Percentiles rank a stretch among this genome's conserved stretches.
Conservation (phyloP, 495 filamentous ascomycete genomes). For the Aspergillus nanangensis region DNA sequence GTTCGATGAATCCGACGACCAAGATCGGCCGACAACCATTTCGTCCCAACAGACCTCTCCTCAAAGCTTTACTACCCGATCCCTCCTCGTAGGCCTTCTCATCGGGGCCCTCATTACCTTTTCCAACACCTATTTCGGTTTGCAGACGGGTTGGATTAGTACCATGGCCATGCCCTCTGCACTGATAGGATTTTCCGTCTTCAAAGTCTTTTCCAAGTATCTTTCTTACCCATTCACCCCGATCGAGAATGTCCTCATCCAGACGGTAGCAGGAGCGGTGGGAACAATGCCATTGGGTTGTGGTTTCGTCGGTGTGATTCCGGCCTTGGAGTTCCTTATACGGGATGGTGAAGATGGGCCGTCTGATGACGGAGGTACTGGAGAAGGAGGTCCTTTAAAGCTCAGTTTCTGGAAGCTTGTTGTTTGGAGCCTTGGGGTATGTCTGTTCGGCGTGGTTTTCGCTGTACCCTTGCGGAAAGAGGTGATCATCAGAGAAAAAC, state of each 20-base stretch:
- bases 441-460: constrained; percentile 94
- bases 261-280: constrained; percentile 91
- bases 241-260: constrained; percentile 95
- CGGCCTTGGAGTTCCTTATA: constrained; percentile 84
- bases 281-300: constrained; percentile 97
- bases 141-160: constrained; percentile 91
- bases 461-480: constrained; percentile 83
- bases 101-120: constrained; percentile 91
- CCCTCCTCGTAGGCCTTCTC: constrained; percentile 70
- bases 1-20: constrained; percentile 1
- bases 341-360: constrained; percentile 61
- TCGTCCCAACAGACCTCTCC: constrained; percentile 20
- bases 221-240: constrained; percentile 79
- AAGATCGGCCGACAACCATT: constrained; percentile 1
- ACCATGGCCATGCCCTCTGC: constrained; percentile 91
- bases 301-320: constrained; percentile 91
- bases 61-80: constrained; percentile 73
- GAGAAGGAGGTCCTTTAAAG: constrained; percentile 63
- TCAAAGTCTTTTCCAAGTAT: constrained; percentile 70
- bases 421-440: constrained; percentile 85
- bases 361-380: constrained; percentile 48
- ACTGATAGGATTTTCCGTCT: constrained; percentile 93
- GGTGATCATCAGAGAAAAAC: constrained; percentile 85
- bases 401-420: constrained; percentile 72
- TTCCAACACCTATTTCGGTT: constrained; percentile 95